phyloP scores from a whole-genome alignment of 805 yeast genomes.

The Blastobotrys attinorum region DNA sequence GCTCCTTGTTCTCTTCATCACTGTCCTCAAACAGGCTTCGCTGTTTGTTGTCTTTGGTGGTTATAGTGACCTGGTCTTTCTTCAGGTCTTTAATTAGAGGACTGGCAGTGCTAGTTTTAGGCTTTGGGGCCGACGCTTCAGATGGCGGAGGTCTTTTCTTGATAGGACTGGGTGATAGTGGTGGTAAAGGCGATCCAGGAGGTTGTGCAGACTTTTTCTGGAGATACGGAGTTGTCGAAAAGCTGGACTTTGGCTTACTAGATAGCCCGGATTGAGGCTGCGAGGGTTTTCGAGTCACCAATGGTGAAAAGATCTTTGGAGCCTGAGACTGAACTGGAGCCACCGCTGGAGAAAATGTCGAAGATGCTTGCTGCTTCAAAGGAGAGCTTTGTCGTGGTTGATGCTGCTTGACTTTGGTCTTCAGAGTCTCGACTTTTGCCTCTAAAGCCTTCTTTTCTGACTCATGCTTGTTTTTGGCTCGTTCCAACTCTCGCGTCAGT shows the following conservation, averaged over 20 bases:
- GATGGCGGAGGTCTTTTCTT: background rate
- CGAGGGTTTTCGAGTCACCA: too few relatives aligned
- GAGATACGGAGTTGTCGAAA: slow-evolving; percentile 10
- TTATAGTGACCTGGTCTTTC: slow-evolving; percentile 4
- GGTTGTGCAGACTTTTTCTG: background rate
- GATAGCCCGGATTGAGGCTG: too few relatives aligned
- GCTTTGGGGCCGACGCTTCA: background rate
- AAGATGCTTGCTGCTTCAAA: background rate
- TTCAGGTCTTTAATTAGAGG: background rate
- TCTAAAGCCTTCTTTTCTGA: slow-evolving; percentile 13
- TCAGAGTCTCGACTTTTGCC: slow-evolving; percentile 11
- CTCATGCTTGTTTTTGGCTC: slow-evolving; percentile 2
- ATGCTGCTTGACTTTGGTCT: slow-evolving; percentile 3
- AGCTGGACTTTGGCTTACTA: too few relatives aligned
- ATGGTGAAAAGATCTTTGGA: too few relatives aligned
- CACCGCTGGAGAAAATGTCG: slow-evolving; percentile 1
- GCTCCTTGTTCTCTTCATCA: slow-evolving; percentile 7
- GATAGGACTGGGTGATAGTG: slow-evolving; percentile 3
- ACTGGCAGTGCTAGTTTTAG: background rate
- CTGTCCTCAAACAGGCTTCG: slow-evolving; percentile 14
- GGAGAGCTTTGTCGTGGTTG: too few relatives aligned
- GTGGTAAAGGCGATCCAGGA: too few relatives aligned
- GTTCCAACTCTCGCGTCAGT: slow-evolving; percentile 9
- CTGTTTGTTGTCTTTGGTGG: slow-evolving; percentile 10
- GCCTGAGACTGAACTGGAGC: slow-evolving; percentile 1